A percentile compares a stretch with the other conserved stretches of the same genome.
Conservation (phyloP, 495 filamentous ascomycete genomes). For the Viridothelium virens region DNA sequence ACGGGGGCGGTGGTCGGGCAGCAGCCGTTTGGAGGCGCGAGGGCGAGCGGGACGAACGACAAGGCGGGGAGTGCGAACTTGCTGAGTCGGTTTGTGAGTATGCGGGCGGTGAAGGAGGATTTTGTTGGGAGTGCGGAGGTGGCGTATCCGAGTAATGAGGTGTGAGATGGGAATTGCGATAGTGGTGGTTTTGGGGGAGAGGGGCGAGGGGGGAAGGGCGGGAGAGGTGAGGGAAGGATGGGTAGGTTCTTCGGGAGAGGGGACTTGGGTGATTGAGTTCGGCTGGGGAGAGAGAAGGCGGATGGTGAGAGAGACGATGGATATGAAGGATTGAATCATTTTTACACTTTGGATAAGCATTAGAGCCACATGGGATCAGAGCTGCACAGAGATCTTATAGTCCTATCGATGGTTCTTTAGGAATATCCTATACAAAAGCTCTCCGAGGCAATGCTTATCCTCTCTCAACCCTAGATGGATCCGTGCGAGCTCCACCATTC, state of each 20-base stretch:
- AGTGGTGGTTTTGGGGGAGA: background rate
- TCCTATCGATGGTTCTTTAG: background rate
- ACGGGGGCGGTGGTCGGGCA: slow-evolving; percentile 39
- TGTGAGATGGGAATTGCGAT: slow-evolving; percentile 4
- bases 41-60: slow-evolving; percentile 39
- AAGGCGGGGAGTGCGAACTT: slow-evolving; percentile 39
- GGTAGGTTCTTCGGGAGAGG: too few relatives aligned
- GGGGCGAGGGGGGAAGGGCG: background rate
- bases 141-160: slow-evolving; percentile 36
- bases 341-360: too few relatives aligned
- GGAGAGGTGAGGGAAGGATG: too few relatives aligned
- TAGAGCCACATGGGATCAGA: background rate
- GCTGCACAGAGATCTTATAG: background rate
- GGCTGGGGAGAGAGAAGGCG: too few relatives aligned
- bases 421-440: background rate
- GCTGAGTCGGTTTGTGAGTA: slow-evolving; percentile 35
- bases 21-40: slow-evolving; percentile 39
- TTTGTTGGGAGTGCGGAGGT: slow-evolving; percentile 32
- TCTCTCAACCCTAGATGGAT: background rate
- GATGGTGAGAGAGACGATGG: too few relatives aligned
- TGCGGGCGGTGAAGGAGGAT: slow-evolving; percentile 39
- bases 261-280: too few relatives aligned
- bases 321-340: too few relatives aligned
- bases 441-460: background rate
- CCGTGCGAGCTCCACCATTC: background rate